Evolutionary conservation across 768 basidiomycete genomes (phyloP).

Genomic region (Boletus sp.): DNA sequence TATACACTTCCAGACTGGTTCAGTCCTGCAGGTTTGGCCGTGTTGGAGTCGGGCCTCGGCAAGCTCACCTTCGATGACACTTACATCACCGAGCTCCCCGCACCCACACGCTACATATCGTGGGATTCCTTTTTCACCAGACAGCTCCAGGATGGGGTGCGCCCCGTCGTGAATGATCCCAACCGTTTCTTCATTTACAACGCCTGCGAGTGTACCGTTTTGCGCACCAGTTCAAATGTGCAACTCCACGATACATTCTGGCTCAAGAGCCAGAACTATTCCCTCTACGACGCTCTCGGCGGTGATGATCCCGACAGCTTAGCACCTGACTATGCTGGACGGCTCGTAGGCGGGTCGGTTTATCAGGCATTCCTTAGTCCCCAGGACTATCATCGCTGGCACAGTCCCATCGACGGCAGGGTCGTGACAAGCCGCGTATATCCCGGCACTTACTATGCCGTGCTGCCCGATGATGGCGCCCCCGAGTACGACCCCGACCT

Average conservation of each 20-base stretch:
- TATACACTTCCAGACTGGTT: not conserved
- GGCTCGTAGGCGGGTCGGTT: slow-evolving; percentile 40
- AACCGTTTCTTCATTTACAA: not conserved
- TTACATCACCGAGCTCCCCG: not conserved
- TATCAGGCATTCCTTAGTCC: slow-evolving; percentile 46
- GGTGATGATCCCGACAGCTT: not conserved
- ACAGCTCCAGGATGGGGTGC: not conserved
- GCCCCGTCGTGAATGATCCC: not conserved
- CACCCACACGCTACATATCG: not conserved
- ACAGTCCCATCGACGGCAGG: not conserved
- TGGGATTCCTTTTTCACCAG: not conserved
- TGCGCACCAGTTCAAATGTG: slow-evolving; percentile 36
- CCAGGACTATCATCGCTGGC: not conserved
- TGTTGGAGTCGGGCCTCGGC: not conserved
- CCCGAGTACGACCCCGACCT: not conserved
- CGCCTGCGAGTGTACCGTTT: slow-evolving; percentile 47
- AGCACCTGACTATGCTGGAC: not conserved
- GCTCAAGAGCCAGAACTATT: slow-evolving; percentile 59
- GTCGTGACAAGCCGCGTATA: not conserved
- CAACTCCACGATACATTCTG: slow-evolving; percentile 47
- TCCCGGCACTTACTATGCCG: slow-evolving; percentile 12
- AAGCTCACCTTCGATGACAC: not conserved
- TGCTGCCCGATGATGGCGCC: slow-evolving; percentile 10
- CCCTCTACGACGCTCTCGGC: slow-evolving; percentile 49
- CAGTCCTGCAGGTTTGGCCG: not conserved